phyloP scores from a whole-genome alignment of 148 eudicot genomes.

The Beta vulgaris region DNA sequence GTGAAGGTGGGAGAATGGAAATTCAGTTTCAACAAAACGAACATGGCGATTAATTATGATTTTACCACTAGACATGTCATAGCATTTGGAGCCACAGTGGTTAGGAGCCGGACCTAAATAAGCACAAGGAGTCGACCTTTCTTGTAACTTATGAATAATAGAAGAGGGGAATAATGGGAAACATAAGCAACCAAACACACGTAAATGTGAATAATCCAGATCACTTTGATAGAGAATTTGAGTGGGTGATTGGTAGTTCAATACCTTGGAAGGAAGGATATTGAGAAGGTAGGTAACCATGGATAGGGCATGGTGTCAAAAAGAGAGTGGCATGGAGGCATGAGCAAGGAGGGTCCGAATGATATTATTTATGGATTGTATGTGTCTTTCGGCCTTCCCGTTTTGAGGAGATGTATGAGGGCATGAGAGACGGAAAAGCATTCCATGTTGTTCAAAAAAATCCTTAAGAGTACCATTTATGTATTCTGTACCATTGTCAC shows the following conservation, averaged over 20 bases:
- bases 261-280: too few species aligned
- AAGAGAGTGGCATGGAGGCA: slow-evolving; percentile 4
- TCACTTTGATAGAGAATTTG: too few species aligned
- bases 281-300: too few species aligned
- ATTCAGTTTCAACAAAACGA: too few species aligned
- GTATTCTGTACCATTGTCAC: too few species aligned
- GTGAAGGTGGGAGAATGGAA: neutral
- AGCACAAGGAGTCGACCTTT: neutral
- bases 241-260: too few species aligned
- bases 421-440: too few species aligned
- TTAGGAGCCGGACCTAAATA: neutral
- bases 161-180: neutral
- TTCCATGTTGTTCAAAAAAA: too few species aligned
- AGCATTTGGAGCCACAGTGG: neutral
- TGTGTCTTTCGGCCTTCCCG: neutral
- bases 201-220: neutral
- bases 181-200: neutral
- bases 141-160: slow-evolving; percentile 5
- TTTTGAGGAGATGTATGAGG: neutral
- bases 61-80: neutral
- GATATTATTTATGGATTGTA: neutral
- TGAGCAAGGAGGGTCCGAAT: neutral
- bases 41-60: neutral
- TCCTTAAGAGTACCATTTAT: too few species aligned
- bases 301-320: too few species aligned